phyloP scores from a whole-genome alignment of 2,329 filamentous ascomycete species.

The Pyricularia sp. region DNA sequence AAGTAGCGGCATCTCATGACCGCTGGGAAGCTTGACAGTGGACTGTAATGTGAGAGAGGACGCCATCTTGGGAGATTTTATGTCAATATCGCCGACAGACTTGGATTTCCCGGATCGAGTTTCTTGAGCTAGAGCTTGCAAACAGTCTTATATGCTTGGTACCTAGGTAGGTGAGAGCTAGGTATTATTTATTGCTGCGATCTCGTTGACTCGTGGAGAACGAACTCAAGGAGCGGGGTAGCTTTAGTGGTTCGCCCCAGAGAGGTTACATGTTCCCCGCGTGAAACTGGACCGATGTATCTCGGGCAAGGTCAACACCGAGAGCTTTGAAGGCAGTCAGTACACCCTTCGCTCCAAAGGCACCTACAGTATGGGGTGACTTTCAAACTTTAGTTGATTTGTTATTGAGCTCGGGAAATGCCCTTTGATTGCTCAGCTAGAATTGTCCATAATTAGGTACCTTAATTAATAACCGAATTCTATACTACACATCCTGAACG shows the following conservation, averaged over 20 bases:
- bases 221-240: not conserved
- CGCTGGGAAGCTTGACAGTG: slow-evolving; percentile 43
- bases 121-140: not conserved
- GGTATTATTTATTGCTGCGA: too few relatives aligned
- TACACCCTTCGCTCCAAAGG: too few relatives aligned
- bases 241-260: not conserved
- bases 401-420: too few relatives aligned
- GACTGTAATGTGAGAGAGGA: slow-evolving; percentile 33
- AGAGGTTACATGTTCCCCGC: not conserved
- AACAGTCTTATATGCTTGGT: too few relatives aligned
- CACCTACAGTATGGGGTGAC: too few relatives aligned
- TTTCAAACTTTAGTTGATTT: too few relatives aligned
- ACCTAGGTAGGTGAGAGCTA: too few relatives aligned
- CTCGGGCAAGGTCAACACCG: not conserved
- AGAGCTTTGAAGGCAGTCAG: not conserved
- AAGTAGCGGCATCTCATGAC: slow-evolving; percentile 40
- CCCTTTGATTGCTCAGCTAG: too few relatives aligned
- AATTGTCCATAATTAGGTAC: too few relatives aligned
- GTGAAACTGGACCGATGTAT: not conserved
- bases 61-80: slow-evolving; percentile 30
- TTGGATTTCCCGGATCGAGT: not conserved
- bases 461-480: too few relatives aligned
- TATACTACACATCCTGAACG: too few relatives aligned
- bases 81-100: not conserved
- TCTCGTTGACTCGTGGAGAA: not conserved